Evolutionary conservation across 176 grass and related monocot genomes (phyloP).

Genomic region (Puccinellia tenuiflora): DNA sequence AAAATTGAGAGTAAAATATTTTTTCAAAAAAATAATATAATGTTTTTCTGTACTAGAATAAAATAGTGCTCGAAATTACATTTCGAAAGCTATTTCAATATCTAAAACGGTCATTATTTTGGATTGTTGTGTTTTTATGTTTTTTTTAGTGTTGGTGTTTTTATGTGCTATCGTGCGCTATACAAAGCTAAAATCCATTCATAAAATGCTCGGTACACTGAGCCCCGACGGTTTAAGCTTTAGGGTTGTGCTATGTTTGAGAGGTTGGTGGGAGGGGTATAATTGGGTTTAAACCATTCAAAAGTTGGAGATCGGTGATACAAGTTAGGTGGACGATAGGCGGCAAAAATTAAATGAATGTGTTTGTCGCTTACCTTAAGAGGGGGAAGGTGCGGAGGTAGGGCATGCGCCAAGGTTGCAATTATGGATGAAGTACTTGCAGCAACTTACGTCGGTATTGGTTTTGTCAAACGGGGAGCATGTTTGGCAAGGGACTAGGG

Average conservation of each 20-base stretch:
- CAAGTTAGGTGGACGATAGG: neutral
- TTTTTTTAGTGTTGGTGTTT: neutral
- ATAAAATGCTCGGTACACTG: neutral
- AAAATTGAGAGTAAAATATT: neutral
- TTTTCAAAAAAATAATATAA: neutral
- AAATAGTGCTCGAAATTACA: neutral
- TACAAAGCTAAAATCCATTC: neutral
- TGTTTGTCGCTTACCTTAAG: neutral
- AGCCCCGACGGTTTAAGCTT: neutral
- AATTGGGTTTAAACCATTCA: neutral
- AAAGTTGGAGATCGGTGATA: neutral
- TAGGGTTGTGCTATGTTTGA: neutral
- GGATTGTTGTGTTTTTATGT: neutral
- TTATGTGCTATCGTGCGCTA: neutral
- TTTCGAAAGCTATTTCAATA: neutral
- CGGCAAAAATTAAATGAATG: neutral
- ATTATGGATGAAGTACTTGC: neutral
- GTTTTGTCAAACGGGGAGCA: neutral
- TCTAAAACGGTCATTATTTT: neutral
- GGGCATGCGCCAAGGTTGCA: neutral
- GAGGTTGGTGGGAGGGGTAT: neutral
- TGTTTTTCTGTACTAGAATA: neutral
- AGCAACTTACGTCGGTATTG: neutral
- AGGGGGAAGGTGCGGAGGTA: neutral
- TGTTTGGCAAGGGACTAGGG: neutral